Evolutionary conservation across 2,329 filamentous ascomycete genomes (phyloP).

Genomic region (Lizonia empirigonia): DNA sequence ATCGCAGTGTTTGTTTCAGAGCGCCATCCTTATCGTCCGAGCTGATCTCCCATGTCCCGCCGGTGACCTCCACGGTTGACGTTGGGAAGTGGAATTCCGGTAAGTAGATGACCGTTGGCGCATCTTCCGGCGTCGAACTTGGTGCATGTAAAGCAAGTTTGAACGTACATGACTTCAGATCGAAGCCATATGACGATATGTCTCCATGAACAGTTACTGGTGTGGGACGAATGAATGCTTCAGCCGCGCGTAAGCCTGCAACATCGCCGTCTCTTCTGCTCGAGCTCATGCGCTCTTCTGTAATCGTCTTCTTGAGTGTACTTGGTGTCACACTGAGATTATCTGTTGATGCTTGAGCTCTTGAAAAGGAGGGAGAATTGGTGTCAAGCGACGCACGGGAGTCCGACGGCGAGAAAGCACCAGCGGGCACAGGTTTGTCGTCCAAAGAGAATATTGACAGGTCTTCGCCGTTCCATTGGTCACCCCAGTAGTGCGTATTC

Average conservation of each 20-base stretch:
- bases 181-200: conserved; percentile 76
- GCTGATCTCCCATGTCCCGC: conserved; percentile 88
- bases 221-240: conserved; percentile 88
- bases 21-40: conserved; percentile 72
- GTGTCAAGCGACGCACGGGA: conserved; percentile 58
- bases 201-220: conserved; percentile 77
- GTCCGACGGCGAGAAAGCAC: conserved; percentile 57
- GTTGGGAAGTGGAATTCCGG: conserved; percentile 92
- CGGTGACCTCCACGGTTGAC: conserved; percentile 74
- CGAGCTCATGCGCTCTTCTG: conserved; percentile 57
- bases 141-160: conserved; percentile 70
- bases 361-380: conserved; percentile 61
- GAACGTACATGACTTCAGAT: conserved; percentile 79
- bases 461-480: conserved; percentile 98
- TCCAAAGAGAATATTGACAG: conserved; percentile 87
- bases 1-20: conserved; percentile 76
- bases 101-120: conserved; percentile 81
- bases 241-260: conserved; percentile 80
- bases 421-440: conserved; percentile 66
- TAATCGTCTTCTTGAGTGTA: conserved; percentile 76
- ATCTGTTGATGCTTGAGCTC: conserved; percentile 54
- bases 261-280: conserved; percentile 34
- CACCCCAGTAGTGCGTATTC: conserved; percentile 88
- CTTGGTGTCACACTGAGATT: conserved; percentile 67
- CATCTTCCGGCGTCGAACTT: conserved; percentile 63